Conservation (phyloP, 495 filamentous ascomycete species). For the Aspergillus sparsus region DNA sequence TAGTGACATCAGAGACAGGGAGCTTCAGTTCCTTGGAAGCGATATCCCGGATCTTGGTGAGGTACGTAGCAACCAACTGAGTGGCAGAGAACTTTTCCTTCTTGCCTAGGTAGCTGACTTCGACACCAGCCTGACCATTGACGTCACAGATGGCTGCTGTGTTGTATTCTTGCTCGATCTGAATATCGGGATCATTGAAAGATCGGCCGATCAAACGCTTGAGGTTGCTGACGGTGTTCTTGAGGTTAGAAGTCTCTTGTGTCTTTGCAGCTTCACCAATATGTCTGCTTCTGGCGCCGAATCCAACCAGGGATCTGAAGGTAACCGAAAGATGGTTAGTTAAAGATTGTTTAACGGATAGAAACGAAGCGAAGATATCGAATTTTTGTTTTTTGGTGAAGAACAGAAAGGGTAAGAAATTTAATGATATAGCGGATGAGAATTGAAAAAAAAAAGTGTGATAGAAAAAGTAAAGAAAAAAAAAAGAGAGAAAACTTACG, state of each 20-base stretch:
- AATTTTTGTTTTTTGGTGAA: too few species aligned
- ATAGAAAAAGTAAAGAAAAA: background rate
- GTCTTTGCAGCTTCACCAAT: slow-evolving; percentile 96
- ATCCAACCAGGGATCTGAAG: slow-evolving; percentile 84
- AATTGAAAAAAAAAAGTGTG: background rate
- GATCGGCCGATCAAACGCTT: slow-evolving; percentile 88
- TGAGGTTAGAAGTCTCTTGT: slow-evolving; percentile 98
- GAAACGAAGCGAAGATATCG: too few species aligned
- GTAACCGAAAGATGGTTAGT: slow-evolving; percentile 36
- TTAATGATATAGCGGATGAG: background rate
- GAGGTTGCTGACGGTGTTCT: slow-evolving; percentile 92
- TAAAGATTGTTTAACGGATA: slow-evolving; percentile 7
- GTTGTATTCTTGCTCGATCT: slow-evolving; percentile 88
- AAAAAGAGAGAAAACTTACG: slow-evolving; percentile 54
- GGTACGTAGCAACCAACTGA: slow-evolving; percentile 90
- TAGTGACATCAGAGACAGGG: slow-evolving; percentile 90
- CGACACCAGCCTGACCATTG: slow-evolving; percentile 90
- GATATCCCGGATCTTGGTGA: slow-evolving; percentile 90
- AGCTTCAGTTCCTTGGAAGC: slow-evolving; percentile 84
- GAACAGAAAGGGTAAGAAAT: background rate
- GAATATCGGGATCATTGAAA: slow-evolving; percentile 85
- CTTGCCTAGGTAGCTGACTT: slow-evolving; percentile 91
- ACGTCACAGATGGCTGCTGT: slow-evolving; percentile 86
- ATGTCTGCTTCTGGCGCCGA: slow-evolving; percentile 88
- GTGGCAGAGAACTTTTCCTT: slow-evolving; percentile 91